Base-by-base conservation (phyloP, 306 rosid genomes). In the Casuarina cunninghamiana region DNA sequence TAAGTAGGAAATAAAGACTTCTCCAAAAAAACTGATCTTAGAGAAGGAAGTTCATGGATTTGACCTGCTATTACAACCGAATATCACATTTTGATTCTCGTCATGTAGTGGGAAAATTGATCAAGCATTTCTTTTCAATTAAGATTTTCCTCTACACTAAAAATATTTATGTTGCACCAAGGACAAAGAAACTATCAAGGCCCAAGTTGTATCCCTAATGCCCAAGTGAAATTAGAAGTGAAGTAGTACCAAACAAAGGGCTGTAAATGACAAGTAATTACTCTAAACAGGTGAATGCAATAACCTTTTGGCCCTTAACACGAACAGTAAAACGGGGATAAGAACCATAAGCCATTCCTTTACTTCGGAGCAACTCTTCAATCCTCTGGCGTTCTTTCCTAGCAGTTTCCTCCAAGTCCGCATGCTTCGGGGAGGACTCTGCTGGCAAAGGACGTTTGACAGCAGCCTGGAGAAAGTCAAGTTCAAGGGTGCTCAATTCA, bases 301-400 rank as follows among this genome's bases (percentile, higher is more conserved):
- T 32, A 77, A 94, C 98, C 98, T 87, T 88, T 72, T 88, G 90
- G 74, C 98, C 98, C 83, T 89, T 92, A 69, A 84, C 86, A n/a
- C 89, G 84, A 67, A 92, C 91, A 53, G 39, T 77, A 88, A 87
- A 90, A 10, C 83, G 84, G 68, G 98, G 98, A 79, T 83, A 89
- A 72, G 94, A 87, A 70, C 93, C 88, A 51, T 49, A 57, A 48
- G 50, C 78, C 37, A 87, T 41, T 72, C 93, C 96, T 84, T 78
- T 92, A 79, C 80, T 79, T 70, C 63, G 80, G 51, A 90, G 87
- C 81, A 82, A 81, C 53, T 86, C 86, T 57, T 85, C 84, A 84
- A 87, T 94, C 55, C 84, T 76, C 75, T 71, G 72, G 2, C 91
- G 90, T 53, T 90, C 91, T 75, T 80, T 88, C 89, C 53, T 89